Evolutionary conservation across 1,284 basidiomycete species (phyloP), one percentile per base, ranked within the genome.

Genomic region (Fomitopsis schrenkii): DNA sequence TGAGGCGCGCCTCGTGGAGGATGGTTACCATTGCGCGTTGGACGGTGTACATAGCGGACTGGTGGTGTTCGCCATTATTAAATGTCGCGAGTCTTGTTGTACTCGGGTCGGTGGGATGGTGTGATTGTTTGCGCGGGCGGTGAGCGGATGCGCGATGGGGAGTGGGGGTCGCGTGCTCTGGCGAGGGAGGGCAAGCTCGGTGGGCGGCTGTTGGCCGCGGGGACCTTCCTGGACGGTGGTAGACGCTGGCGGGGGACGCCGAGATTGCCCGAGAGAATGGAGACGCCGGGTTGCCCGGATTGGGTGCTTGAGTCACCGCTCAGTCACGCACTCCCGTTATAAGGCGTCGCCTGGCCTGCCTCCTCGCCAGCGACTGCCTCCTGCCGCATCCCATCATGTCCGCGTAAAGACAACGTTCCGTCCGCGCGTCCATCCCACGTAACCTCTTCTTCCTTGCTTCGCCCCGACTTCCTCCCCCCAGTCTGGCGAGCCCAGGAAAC

Each of bases 321-420:
- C 36, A 57, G 67, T 69, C 66, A 64, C 63, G 42, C 22, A 57
- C 30, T 38, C 8, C 8, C 15, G 57, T 65, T 70, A 69, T 67
- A 70, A 70, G 64, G 59, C 64, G 64, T 58, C 64, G 58, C 41
- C 61, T 52, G 38, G 62, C 63, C 55, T 58, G 58, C 66, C 64
- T 63, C 64, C 68, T 66, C 67, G 64, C 72, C 41, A 30, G 42
- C 62, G 48, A 15, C 44, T 14, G 28, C 48, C 69, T 58, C 63
- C 70, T 40, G 38, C 38, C 38, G 38, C 70, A 70, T 70, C 71
- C 71, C 74, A 72, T 72, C 74, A 87, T 87, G 86, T 77, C 75
- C 73, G 69, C 70, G 70, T 82, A 76, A 79, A 66, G 62, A 14
- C 54, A 30, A 45, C 66, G 64, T 57, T 55, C 63, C 57, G 58